These are phyloP conservation scores for Beta vulgaris DNA, from an alignment of 148 eudicot species.

Conservation along the genomic window DNA sequence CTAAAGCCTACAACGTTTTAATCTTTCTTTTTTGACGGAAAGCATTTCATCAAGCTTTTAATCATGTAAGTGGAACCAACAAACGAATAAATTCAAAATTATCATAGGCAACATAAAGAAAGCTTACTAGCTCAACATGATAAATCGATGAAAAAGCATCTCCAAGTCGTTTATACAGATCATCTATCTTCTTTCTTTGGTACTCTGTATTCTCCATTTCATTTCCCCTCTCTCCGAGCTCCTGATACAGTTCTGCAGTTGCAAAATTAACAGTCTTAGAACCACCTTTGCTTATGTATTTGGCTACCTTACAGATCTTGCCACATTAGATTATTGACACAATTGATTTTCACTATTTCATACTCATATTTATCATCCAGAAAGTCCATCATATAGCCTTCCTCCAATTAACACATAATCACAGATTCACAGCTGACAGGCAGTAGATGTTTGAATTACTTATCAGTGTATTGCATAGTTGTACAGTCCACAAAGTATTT, in stretches of 20 bases:
- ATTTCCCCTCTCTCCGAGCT: conserved; percentile 64
- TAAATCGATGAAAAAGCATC: conserved; percentile 67
- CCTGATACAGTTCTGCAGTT: conserved; percentile 73
- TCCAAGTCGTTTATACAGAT: conserved; percentile 64
- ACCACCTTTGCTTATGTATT: neutral
- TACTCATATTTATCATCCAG: neutral
- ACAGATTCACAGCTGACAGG: neutral
- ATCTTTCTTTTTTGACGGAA: too few species aligned
- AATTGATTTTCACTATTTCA: neutral
- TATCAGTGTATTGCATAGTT: too few species aligned
- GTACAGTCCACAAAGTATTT: neutral
- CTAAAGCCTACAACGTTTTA: too few species aligned
- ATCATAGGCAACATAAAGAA: neutral
- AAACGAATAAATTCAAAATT: too few species aligned
- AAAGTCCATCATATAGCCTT: neutral
- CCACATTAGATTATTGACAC: neutral
- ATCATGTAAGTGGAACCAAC: neutral
- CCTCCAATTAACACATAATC: neutral
- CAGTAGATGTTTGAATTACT: neutral
- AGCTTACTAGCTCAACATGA: conserved; percentile 73
- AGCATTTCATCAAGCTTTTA: neutral
- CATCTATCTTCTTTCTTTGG: conserved; percentile 66
- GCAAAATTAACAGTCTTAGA: neutral
- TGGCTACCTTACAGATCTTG: neutral
- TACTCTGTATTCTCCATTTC: conserved; percentile 72